A percentile compares a stretch with the other conserved stretches of the same genome.
phyloP scores from a whole-genome alignment of 495 filamentous ascomycete genomes.

The Echria macrotheca region DNA sequence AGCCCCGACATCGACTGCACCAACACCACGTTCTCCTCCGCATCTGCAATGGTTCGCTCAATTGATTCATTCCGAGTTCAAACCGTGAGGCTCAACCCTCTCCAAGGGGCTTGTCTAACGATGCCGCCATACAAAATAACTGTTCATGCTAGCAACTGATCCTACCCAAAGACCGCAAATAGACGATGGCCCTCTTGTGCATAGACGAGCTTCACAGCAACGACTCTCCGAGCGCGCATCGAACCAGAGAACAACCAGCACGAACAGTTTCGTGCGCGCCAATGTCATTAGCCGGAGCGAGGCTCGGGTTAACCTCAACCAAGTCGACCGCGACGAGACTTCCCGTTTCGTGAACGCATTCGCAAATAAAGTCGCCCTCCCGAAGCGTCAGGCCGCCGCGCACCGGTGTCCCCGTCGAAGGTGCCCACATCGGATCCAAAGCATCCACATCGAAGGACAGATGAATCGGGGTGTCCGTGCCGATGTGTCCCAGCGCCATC shows the following conservation, averaged over 20 bases:
- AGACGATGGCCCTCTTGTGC: no score
- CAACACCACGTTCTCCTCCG: no score
- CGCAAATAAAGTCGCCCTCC: constrained; percentile 97
- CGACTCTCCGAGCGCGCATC: constrained; percentile 88
- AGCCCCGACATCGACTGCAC: no score
- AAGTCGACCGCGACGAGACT: constrained; percentile 88
- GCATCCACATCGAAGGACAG: constrained; percentile 97
- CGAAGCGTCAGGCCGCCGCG: constrained; percentile 91
- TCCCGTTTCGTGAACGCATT: constrained; percentile 91
- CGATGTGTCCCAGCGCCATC: constrained; percentile 93
- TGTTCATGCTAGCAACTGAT: no score
- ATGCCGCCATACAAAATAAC: no score
- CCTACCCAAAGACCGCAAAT: no score
- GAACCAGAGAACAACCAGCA: constrained; percentile 82
- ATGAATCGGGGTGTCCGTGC: constrained; percentile 90
- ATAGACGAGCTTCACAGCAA: no score
- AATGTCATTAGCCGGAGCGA: constrained; percentile 55
- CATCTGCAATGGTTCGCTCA: no score
- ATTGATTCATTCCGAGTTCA: no score
- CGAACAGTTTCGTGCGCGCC: constrained; percentile 85
- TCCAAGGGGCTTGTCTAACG: no score
- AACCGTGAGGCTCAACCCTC: no score
- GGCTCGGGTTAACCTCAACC: constrained; percentile 90
- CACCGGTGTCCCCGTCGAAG: constrained; percentile 92
- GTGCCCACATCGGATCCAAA: constrained; percentile 91